A percentile compares a stretch with the other conserved stretches of the same genome.
Conservation (phyloP, 2,329 filamentous ascomycete species). For the Escovopsis sp. region DNA sequence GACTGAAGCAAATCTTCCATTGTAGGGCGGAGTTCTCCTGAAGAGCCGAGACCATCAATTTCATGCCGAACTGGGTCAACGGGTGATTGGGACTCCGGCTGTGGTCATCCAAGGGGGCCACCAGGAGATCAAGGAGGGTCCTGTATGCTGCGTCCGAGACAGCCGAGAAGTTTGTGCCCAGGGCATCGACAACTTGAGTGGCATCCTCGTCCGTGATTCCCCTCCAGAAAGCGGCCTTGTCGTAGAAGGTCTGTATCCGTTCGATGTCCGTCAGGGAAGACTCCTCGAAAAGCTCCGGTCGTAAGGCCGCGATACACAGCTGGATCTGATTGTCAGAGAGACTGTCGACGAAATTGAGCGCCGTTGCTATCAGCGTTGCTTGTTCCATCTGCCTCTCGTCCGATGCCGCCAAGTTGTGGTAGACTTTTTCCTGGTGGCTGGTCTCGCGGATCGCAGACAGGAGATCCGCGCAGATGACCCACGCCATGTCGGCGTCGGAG, state of each 20-base stretch:
- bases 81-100: slow-evolving; percentile 33
- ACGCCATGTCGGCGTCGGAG: slow-evolving; percentile 53
- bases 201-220: slow-evolving; percentile 74
- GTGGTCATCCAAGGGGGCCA: slow-evolving; percentile 29
- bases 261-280: slow-evolving; percentile 55
- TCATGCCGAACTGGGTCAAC: slow-evolving; percentile 63
- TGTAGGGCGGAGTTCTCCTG: slow-evolving; percentile 65
- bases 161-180: slow-evolving; percentile 51
- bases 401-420: slow-evolving; percentile 47
- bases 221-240: slow-evolving; percentile 61
- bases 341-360: slow-evolving; percentile 52
- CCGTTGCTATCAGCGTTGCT: slow-evolving; percentile 53
- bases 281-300: slow-evolving; percentile 61
- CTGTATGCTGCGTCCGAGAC: slow-evolving; percentile 41
- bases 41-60: slow-evolving; percentile 57
- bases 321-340: slow-evolving; percentile 57
- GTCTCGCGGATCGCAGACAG: slow-evolving; percentile 68
- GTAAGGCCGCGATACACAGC: slow-evolving; percentile 51
- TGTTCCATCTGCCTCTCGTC: slow-evolving; percentile 38
- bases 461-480: slow-evolving; percentile 73
- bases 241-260: slow-evolving; percentile 64
- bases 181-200: slow-evolving; percentile 47
- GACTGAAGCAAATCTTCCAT: slow-evolving; percentile 62
- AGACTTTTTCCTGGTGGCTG: slow-evolving; percentile 60
- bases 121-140: slow-evolving; percentile 32